Base-by-base conservation (phyloP, 495 filamentous ascomycete species). In the Penicillium alfredii region DNA sequence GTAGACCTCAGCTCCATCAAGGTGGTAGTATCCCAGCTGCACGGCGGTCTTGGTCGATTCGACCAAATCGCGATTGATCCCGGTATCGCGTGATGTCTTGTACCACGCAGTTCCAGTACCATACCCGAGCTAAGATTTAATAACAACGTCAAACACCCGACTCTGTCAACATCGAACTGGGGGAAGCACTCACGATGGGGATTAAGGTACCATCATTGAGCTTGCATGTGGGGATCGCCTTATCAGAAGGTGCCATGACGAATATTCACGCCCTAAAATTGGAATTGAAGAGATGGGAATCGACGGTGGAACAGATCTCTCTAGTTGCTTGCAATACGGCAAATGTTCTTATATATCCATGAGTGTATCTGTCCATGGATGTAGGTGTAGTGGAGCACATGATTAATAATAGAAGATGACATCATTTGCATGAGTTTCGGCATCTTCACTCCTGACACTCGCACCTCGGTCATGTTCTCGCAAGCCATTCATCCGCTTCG, bases 1-100 rank as follows among this genome's bases (percentile, higher is more conserved):
- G 64, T 94, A 92, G 4, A 76, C 76, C 77, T 93, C 82, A 17
- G 88, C 88, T 7, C 81, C 79, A 60, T 94, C 88, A 11, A 90
- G 66, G 49, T 93, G 86, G 35, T 66, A 58, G 59, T 82, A 93
- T 15, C 84, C 86, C 20, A 77, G 58, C 30, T 75, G 74, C 44
- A 88, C 76, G 4, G 87, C 84, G 17, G 58, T 74, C 30, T 86
- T 73, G n/a, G 80, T 69, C 9, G 69, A 60, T 5, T 81, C 73
- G 18, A 86, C 63, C 23, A 79, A 41, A 9, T 57, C 46, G 4
- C 49, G 53, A 10, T 63, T 53, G 36, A 56, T 42, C 8, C 50
- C 49, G 14, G 48, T 58, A 28, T 67, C 68, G 16, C 40, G 58
- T 16, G 61, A 64, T 9, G 15, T 47, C 47, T 79, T 80, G 42